phyloP scores from a whole-genome alignment of 2,329 filamentous ascomycete species.

The Davidsoniella virescens region DNA sequence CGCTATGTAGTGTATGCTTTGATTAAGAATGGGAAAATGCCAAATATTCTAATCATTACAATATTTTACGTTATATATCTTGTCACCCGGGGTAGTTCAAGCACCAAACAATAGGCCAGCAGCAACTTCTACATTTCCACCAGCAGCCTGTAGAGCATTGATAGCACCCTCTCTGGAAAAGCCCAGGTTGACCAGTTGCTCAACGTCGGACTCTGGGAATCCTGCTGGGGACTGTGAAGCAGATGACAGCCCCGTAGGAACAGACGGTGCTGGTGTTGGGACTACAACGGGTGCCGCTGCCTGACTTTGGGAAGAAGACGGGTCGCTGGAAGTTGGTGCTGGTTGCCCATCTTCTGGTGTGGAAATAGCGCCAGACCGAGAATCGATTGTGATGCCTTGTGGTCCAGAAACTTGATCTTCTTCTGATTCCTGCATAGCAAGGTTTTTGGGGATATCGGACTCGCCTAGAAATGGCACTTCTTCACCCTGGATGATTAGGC shows the following conservation, averaged over 20 bases:
- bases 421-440: conserved; percentile 58
- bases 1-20: too few relatives aligned
- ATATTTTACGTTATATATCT: not conserved
- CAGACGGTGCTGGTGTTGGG: conserved; percentile 7
- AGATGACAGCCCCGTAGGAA: conserved; percentile 15
- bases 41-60: not conserved
- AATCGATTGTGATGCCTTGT: conserved; percentile 76
- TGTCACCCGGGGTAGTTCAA: conserved; percentile 15
- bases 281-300: conserved; percentile 16
- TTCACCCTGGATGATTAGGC: conserved; percentile 72
- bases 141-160: conserved; percentile 64
- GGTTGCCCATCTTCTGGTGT: conserved; percentile 15
- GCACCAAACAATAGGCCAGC: conserved; percentile 58
- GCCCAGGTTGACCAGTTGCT: conserved; percentile 61
- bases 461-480: conserved; percentile 84
- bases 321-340: conserved; percentile 12
- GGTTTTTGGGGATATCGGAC: conserved; percentile 78
- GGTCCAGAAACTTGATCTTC: conserved; percentile 78
- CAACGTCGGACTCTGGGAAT: conserved; percentile 49
- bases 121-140: conserved; percentile 78
- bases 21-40: too few relatives aligned
- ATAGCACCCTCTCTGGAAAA: conserved; percentile 63
- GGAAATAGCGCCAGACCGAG: conserved; percentile 59
- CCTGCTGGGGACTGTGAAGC: conserved; percentile 16
- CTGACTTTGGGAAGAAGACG: not conserved